Percentiles rank a stretch among this genome's conserved stretches.
phyloP scores from a whole-genome alignment of 2,329 filamentous ascomycete species.

The Aureobasidium sp. region DNA sequence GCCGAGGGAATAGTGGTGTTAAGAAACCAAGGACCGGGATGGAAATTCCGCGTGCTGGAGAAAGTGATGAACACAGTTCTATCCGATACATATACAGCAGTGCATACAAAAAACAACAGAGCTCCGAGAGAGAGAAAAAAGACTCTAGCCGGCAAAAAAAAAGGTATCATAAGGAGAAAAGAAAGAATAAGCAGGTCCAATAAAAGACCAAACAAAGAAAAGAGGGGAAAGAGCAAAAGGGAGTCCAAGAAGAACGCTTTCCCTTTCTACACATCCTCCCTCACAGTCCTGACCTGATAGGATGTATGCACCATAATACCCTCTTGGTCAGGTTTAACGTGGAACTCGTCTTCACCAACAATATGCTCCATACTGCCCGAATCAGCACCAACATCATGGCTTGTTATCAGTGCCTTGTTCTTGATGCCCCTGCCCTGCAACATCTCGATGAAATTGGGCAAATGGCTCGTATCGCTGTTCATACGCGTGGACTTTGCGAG shows the following conservation, averaged over 20 bases:
- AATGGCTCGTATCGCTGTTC: not conserved
- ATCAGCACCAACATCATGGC: not conserved
- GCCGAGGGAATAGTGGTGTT: too few relatives aligned
- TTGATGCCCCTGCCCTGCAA: not conserved
- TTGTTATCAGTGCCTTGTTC: not conserved
- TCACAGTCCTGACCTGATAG: slow-evolving; percentile 3
- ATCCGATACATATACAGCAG: not conserved
- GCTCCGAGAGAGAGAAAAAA: too few relatives aligned
- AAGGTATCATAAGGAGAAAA: not conserved
- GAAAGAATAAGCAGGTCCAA: too few relatives aligned
- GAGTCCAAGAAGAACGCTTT: not conserved
- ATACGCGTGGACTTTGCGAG: not conserved
- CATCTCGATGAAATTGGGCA: slow-evolving; percentile 1
- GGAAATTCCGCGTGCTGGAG: too few relatives aligned
- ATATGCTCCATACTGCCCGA: slow-evolving; percentile 5
- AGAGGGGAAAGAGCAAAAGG: not conserved
- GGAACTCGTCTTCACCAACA: not conserved
- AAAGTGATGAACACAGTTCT: too few relatives aligned
- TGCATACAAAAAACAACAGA: not conserved
- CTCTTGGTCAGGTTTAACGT: not conserved
- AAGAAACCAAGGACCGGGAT: too few relatives aligned
- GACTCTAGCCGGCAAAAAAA: too few relatives aligned
- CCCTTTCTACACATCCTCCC: not conserved
- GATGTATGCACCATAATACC: slow-evolving; percentile 12
- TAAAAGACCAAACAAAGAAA: not conserved